Evolutionary conservation across 1,139 yeast species (phyloP), one percentile per base, ranked within the genome.

Genomic region (Lodderomyces metapsilosis): DNA sequence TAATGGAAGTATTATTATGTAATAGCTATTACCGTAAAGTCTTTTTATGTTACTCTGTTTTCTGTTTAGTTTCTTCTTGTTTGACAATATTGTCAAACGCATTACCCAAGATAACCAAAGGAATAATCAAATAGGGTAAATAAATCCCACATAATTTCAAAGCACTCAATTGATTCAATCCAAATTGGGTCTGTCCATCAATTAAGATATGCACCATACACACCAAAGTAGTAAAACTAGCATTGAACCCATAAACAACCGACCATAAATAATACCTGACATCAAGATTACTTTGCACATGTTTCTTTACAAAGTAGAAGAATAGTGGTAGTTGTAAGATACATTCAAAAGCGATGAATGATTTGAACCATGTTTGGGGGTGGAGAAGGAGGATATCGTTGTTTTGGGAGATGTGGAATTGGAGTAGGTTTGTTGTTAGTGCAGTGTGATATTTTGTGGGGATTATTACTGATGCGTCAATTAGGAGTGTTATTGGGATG

Each of bases 281-380:
- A 33, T 59, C 56, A 37, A 54, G 42, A 32, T 50, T 42, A 7
- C 36, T 41, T 13, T 42, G 40, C 9, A 53, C 45, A 38, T 61
- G 49, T 20, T 49, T 47, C 28, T 44, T 44, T 0, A 64, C 54
- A 20, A 63, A 84, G 42, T 66, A 57, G 39, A 84, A 56, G 59
- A 91, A 91, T 23, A 85, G 68, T 0, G 98, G 98, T 40, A 85
- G 61, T 62, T 91, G 98, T 53, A 85, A 74, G 3, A 80, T 43
- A 39, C 89, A 51, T 59, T 91, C 98, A 39, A 88, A 58, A 52
- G 74, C 62, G 1, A 89, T 94, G 60, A 84, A 88, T 30, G 76
- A 64, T 48, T 74, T 66, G 43, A 91, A 72, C 96, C 96, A 89
- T 5, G 62, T 82, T 5, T 86, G 80, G 9, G 62, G 54, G 11